These are phyloP conservation scores for Mycena floridula DNA, from an alignment of 768 basidiomycete species.

Conservation along the genomic window DNA sequence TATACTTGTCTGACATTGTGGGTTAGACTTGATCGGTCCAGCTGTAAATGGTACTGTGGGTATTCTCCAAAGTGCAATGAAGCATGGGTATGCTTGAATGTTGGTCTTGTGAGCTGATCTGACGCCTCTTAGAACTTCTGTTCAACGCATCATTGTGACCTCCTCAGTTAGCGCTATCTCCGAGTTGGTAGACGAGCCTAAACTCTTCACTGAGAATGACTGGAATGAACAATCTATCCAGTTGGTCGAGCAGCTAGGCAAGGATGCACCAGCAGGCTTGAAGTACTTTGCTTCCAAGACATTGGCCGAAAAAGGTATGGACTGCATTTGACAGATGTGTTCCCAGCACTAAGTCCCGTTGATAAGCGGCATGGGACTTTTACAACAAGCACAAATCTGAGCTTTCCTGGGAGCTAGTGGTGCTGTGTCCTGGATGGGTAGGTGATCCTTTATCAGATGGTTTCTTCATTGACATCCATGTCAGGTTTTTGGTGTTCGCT, in stretches of 20 bases:
- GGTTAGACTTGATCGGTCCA: constrained; percentile 58
- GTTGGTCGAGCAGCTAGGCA: constrained; percentile 33
- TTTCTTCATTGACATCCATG: not conserved
- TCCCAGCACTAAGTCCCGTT: too few relatives aligned
- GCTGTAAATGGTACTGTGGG: constrained; percentile 67
- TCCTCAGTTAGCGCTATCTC: constrained; percentile 40
- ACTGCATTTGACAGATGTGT: too few relatives aligned
- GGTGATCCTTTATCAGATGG: not conserved
- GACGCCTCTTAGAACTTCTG: constrained; percentile 23
- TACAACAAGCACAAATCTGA: constrained; percentile 25
- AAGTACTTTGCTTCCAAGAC: constrained; percentile 44
- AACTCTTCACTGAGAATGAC: constrained; percentile 29
- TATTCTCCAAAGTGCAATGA: constrained; percentile 53
- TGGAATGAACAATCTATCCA: constrained; percentile 42
- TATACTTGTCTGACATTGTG: not conserved
- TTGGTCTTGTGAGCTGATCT: too few relatives aligned
- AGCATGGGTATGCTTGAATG: constrained; percentile 41
- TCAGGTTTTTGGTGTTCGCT: too few relatives aligned
- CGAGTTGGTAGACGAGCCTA: constrained; percentile 3
- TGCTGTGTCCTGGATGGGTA: constrained; percentile 33
- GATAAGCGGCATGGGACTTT: constrained; percentile 53
- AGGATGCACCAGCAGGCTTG: constrained; percentile 21
- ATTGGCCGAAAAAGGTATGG: constrained; percentile 28
- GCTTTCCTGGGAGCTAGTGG: constrained; percentile 31
- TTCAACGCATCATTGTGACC: constrained; percentile 52